These are phyloP conservation scores for Leishmania braziliensis DNA, from an alignment of 208 protist species.

Conservation along the genomic window DNA sequence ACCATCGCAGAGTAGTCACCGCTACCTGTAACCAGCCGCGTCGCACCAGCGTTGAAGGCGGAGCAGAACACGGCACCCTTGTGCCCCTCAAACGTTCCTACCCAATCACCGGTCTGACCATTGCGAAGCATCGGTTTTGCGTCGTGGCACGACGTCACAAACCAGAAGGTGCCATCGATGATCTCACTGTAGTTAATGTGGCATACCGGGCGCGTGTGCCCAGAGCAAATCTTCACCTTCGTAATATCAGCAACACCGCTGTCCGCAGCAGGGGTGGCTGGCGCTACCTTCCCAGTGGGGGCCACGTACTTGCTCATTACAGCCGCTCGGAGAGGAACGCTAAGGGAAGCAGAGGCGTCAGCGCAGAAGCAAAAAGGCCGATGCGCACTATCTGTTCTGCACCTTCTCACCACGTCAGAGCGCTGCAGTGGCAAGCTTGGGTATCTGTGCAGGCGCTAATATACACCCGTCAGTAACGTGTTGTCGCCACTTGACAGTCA, in stretches of 20 bases:
- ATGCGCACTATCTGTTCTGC: background rate
- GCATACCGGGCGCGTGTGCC: constrained; percentile 89
- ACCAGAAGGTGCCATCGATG: constrained; percentile 91
- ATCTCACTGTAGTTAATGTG: constrained; percentile 94
- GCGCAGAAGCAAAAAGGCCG: background rate
- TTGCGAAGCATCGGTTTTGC: constrained; percentile 94
- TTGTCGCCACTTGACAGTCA: background rate
- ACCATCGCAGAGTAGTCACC: constrained; percentile 94
- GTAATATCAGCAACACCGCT: constrained; percentile 43
- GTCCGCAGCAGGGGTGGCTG: constrained; percentile 28
- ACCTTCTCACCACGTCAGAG: background rate
- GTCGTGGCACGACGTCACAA: constrained; percentile 92
- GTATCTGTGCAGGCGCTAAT: background rate
- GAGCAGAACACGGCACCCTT: constrained; percentile 95
- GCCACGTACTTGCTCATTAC: constrained; percentile 74
- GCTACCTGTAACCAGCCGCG: constrained; percentile 89
- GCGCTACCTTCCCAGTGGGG: constrained; percentile 49
- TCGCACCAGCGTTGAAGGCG: constrained; percentile 85
- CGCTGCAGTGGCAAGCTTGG: background rate
- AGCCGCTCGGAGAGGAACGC: background rate
- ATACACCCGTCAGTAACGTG: background rate
- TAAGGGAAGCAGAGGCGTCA: constrained; percentile 6
- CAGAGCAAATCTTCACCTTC: constrained; percentile 92
- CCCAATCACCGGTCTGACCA: constrained; percentile 95
- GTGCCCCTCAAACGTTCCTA: constrained; percentile 96